Percentiles rank a stretch among this genome's conserved stretches.
Evolutionary conservation across 495 filamentous ascomycete genomes (phyloP).

Genomic region (Usnea hakonensis): DNA sequence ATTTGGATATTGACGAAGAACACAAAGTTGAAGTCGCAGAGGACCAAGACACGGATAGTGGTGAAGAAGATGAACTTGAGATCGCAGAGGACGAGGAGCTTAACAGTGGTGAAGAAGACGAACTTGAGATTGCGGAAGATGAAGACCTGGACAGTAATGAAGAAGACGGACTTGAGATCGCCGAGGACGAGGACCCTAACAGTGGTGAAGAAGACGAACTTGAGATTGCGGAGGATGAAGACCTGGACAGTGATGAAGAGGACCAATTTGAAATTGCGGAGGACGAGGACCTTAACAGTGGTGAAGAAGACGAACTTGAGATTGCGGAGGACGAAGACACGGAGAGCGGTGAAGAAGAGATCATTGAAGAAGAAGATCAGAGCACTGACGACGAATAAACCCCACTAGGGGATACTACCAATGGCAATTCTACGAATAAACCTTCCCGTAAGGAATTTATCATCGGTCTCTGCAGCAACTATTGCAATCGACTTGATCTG

Average conservation of each 20-base stretch:
- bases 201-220: background rate
- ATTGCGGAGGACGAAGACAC: background rate
- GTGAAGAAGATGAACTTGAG: background rate
- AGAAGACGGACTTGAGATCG: background rate
- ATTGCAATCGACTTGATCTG: background rate
- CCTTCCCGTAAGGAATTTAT: too few relatives aligned
- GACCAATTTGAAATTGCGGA: background rate
- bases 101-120: background rate
- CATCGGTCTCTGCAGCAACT: background rate
- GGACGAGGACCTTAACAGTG: background rate
- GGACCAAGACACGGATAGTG: background rate
- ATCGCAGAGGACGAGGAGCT: background rate
- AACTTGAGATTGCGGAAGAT: background rate
- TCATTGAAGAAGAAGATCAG: too few relatives aligned
- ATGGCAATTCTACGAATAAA: too few relatives aligned
- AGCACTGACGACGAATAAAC: background rate
- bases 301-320: background rate
- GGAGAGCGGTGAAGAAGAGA: background rate
- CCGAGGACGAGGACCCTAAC: background rate
- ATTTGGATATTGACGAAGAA: too few relatives aligned
- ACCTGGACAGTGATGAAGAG: too few relatives aligned
- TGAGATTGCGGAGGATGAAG: background rate
- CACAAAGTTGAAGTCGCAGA: background rate
- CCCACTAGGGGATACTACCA: background rate
- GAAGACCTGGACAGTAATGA: background rate